Evolutionary conservation across 2,329 filamentous ascomycete genomes (phyloP), one percentile per base, ranked within the genome.

Genomic region (Neofusicoccum parvum): DNA sequence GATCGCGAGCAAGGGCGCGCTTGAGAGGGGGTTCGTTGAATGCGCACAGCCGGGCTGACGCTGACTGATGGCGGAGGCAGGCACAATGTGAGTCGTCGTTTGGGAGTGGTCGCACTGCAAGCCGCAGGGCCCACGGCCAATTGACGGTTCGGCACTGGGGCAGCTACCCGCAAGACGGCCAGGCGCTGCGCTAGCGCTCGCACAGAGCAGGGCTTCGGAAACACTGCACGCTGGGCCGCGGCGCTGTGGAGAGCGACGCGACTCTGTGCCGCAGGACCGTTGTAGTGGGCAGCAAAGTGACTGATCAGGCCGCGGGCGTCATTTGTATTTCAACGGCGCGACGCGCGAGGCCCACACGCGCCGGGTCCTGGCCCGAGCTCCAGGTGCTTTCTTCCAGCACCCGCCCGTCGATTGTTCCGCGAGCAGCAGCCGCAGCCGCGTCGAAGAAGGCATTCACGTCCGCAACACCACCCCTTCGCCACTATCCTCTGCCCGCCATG

Each of bases 401-500:
- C 37, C 12, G 46, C 48, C 27, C 60, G 46, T 9, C 48, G 20
- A 37, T 39, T 32, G 27, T 32, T 32, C 6, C 27, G 27, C 27
- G 27, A 32, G 36, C 45, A 39, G 20, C 58, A 39, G 58, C 36
- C 46, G 17, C 60, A 51, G 48, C 60, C 37, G 46, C 46, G 23
- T 20, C 41, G 37, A 23, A 15, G 41, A 60, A 46, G 54, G 56
- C 56, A 14, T 46, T 37, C 56, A 34, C 41, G 56, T 27, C 56
- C 10, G 11, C 56, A 37, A 6, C 10, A n/a, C n/a, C 56, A 51
- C 36, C 49, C 48, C 36, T 32, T 15, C 23, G 15, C 60, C 60
- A 5, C 45, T 34, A 34, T 43, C 23, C 20, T 15, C 39, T 46
- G 43, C 45, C 64, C 64, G 23, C 54, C 46, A 65, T 65, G 64